Percentiles rank a stretch among this genome's conserved stretches.
phyloP scores from a whole-genome alignment of 305 asterid species.

The Salvia sclarea region DNA sequence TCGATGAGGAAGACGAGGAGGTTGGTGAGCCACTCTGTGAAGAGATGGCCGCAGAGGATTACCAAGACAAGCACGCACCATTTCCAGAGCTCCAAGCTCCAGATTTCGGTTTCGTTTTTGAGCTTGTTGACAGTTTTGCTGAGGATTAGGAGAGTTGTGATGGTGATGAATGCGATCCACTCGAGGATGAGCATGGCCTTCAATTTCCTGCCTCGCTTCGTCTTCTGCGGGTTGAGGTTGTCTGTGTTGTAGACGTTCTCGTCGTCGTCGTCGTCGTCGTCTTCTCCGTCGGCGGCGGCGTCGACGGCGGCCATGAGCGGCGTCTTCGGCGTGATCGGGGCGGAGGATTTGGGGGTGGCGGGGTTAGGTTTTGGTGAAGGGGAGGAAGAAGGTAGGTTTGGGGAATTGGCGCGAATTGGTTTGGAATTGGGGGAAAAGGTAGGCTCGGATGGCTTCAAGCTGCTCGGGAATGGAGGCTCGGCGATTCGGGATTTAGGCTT shows the following conservation, averaged over 20 bases:
- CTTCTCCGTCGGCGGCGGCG: constrained; percentile 37
- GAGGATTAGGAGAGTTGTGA: constrained; percentile 39
- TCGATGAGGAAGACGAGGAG: constrained; percentile 59
- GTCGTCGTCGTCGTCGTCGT: constrained; percentile 53
- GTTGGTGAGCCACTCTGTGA: constrained; percentile 60
- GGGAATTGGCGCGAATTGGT: constrained; percentile 36
- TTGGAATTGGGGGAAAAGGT: constrained; percentile 17
- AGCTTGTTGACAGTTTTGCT: constrained; percentile 40
- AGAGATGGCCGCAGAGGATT: constrained; percentile 65
- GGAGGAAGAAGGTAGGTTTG: constrained; percentile 35
- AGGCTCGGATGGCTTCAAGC: constrained; percentile 32
- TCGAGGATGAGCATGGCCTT: constrained; percentile 40
- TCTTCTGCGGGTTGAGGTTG: constrained; percentile 24
- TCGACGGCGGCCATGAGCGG: constrained; percentile 50
- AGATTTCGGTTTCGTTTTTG: neutral
- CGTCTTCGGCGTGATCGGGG: constrained; percentile 58
- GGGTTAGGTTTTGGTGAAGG: constrained; percentile 1
- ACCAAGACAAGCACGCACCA: constrained; percentile 63
- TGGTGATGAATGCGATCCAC: constrained; percentile 45
- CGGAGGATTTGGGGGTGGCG: constrained; percentile 36
- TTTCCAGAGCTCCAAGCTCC: constrained; percentile 65
- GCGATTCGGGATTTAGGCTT: constrained; percentile 62
- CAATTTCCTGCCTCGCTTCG: constrained; percentile 45
- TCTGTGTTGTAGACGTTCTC: constrained; percentile 52
- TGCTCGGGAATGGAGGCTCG: constrained; percentile 53